These are phyloP conservation scores for Aschersonia sp. DNA, from an alignment of 2,329 filamentous ascomycete genomes.

Conservation along the genomic window DNA sequence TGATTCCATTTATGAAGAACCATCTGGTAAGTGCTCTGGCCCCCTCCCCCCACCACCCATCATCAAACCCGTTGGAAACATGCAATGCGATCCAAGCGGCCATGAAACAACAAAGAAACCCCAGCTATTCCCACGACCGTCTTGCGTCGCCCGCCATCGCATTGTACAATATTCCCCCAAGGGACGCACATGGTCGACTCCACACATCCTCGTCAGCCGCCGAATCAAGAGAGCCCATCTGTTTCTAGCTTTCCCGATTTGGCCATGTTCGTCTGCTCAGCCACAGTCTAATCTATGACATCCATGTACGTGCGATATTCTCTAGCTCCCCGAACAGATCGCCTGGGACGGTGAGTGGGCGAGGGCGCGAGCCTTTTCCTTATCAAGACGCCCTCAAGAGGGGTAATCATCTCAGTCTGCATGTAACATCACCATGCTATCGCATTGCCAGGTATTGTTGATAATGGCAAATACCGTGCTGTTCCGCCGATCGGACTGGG, in stretches of 20 bases:
- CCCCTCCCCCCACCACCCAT: neutral
- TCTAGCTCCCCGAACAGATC: no score
- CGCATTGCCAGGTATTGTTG: neutral
- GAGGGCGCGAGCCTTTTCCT: no score
- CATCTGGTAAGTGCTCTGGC: no score
- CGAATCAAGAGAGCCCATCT: neutral
- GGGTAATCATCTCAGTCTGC: neutral
- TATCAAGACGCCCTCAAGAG: no score
- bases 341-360: no score
- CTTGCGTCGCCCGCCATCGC: neutral
- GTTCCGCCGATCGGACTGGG: neutral
- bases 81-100: neutral
- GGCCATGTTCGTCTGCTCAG: conserved; percentile 7
- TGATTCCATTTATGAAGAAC: no score
- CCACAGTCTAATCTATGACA: conserved; percentile 6
- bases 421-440: neutral
- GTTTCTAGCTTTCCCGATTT: conserved; percentile 5
- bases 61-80: neutral
- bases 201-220: neutral
- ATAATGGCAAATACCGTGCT: neutral
- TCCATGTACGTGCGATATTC: no score
- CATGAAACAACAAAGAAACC: neutral
- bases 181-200: neutral
- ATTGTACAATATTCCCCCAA: neutral
- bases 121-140: neutral